Evolutionary conservation across 352 stramenopile species (phyloP).

Genomic region (Phytopythium delawarense): DNA sequence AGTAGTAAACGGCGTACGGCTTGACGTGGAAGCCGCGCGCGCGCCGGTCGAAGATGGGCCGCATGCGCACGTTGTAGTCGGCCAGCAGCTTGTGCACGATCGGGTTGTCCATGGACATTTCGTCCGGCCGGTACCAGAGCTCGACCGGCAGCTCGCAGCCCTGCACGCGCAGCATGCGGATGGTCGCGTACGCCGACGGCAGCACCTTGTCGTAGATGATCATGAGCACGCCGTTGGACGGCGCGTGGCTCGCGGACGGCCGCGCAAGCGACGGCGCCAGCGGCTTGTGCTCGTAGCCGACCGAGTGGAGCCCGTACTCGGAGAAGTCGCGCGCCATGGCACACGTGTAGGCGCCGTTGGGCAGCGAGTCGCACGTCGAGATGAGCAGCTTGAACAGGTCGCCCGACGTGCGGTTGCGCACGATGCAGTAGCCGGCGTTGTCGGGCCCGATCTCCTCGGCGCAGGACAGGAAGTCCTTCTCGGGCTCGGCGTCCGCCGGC

Average conservation of each 20-base stretch:
- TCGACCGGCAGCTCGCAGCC: constrained; percentile 77
- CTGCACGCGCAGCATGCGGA: constrained; percentile 70
- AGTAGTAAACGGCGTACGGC: constrained; percentile 84
- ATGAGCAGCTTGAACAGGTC: constrained; percentile 83
- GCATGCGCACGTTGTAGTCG: constrained; percentile 73
- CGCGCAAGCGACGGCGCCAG: constrained; percentile 68
- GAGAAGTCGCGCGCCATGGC: constrained; percentile 80
- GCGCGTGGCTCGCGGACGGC: constrained; percentile 32
- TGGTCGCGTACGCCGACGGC: constrained; percentile 71
- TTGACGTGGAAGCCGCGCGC: constrained; percentile 82
- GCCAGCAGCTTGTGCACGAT: constrained; percentile 67
- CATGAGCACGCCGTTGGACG: constrained; percentile 75
- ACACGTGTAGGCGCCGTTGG: constrained; percentile 71
- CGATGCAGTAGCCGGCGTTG: constrained; percentile 83
- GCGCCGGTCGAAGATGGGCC: constrained; percentile 72
- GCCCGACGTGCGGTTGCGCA: constrained; percentile 77
- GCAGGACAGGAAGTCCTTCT: constrained; percentile 75
- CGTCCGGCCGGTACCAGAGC: constrained; percentile 81
- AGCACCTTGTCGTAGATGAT: constrained; percentile 84
- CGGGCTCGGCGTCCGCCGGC: constrained; percentile 35
- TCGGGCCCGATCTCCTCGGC: constrained; percentile 57
- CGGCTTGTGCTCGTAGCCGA: constrained; percentile 63
- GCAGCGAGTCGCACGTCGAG: constrained; percentile 65
- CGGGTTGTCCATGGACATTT: constrained; percentile 82
- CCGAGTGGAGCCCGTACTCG: constrained; percentile 71